Conservation (phyloP, 768 basidiomycete species). For the Boletus rubescentipes region DNA sequence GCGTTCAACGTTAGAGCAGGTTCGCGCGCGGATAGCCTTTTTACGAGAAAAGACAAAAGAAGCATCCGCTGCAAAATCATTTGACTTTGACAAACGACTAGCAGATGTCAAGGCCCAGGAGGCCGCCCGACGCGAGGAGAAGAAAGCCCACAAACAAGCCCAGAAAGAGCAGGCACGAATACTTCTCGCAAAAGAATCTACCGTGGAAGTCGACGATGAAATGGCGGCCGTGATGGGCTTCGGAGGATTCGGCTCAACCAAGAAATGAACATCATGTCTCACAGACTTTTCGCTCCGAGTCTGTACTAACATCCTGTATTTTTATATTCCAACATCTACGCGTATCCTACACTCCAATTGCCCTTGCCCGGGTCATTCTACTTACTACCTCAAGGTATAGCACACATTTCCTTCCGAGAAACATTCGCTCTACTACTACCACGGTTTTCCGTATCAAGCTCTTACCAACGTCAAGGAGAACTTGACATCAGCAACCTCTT, state of each 20-base stretch:
- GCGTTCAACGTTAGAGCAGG: slow-evolving; percentile 90
- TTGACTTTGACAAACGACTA: slow-evolving; percentile 89
- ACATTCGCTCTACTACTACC: neutral
- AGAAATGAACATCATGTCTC: slow-evolving; percentile 51
- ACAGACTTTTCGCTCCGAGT: neutral
- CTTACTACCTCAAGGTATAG: slow-evolving; percentile 21
- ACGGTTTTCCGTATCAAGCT: slow-evolving; percentile 14
- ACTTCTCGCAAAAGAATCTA: slow-evolving; percentile 54
- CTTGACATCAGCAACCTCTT: slow-evolving; percentile 78
- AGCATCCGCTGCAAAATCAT: slow-evolving; percentile 82
- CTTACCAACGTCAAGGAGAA: slow-evolving; percentile 69
- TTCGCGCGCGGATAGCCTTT: slow-evolving; percentile 84
- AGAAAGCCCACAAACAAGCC: slow-evolving; percentile 78
- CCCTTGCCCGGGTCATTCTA: neutral
- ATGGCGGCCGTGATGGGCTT: slow-evolving; percentile 91
- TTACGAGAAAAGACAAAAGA: slow-evolving; percentile 87
- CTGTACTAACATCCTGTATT: slow-evolving; percentile 20
- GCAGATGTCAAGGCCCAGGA: slow-evolving; percentile 80
- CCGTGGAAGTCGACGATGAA: slow-evolving; percentile 53
- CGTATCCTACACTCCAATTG: neutral
- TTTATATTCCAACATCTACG: slow-evolving; percentile 7
- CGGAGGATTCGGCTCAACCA: slow-evolving; percentile 83
- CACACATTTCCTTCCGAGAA: slow-evolving; percentile 5
- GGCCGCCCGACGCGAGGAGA: slow-evolving; percentile 60
- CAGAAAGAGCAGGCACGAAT: slow-evolving; percentile 71